These are phyloP conservation scores for Paramyrothecium sp. DNA, from an alignment of 2,329 filamentous ascomycete species.

Conservation along the genomic window DNA sequence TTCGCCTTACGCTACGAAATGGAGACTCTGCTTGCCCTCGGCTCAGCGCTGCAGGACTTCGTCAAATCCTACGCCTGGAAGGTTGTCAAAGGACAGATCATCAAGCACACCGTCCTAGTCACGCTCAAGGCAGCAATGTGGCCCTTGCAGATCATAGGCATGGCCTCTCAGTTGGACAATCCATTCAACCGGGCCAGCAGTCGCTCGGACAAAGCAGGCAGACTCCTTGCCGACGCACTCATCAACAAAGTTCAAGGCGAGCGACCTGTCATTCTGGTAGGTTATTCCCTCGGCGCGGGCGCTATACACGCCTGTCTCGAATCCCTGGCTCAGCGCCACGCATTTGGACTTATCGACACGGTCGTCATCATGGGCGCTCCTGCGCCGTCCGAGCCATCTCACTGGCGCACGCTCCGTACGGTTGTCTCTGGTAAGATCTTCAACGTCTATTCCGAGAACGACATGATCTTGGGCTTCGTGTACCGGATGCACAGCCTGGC, in stretches of 20 bases:
- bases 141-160: constrained; percentile 65
- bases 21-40: constrained; percentile 72
- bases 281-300: constrained; percentile 78
- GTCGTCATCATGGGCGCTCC: constrained; percentile 82
- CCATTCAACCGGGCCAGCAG: constrained; percentile 77
- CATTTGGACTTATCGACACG: constrained; percentile 81
- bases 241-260: constrained; percentile 82
- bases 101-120: constrained; percentile 69
- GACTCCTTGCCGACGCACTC: constrained; percentile 77
- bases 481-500: constrained; percentile 84
- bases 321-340: constrained; percentile 71
- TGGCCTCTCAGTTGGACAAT: constrained; percentile 72
- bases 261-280: constrained; percentile 75
- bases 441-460: constrained; percentile 85
- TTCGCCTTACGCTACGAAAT: constrained; percentile 87
- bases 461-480: constrained; percentile 83
- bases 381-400: constrained; percentile 65
- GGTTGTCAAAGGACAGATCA: constrained; percentile 70
- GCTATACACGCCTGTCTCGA: constrained; percentile 82
- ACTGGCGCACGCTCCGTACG: constrained; percentile 75
- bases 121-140: constrained; percentile 68
- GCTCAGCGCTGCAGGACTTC: constrained; percentile 68
- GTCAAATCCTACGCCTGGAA: constrained; percentile 75
- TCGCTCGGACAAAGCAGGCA: constrained; percentile 76
- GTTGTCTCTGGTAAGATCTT: constrained; percentile 81